Evolutionary conservation across 1,284 basidiomycete species (phyloP).

Genomic region (Peniophora sp.): DNA sequence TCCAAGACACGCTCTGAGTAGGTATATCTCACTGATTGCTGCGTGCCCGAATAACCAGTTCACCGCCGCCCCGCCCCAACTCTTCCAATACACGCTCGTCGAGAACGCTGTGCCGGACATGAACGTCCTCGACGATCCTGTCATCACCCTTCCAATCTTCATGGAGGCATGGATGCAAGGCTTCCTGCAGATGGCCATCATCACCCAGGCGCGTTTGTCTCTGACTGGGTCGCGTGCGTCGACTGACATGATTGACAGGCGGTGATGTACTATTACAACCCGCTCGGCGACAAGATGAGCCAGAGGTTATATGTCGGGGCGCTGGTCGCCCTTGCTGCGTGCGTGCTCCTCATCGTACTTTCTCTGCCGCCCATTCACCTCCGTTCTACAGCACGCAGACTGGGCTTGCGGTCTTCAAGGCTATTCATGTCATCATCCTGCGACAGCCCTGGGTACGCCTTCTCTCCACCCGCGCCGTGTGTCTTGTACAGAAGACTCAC

Average conservation of each 20-base stretch:
- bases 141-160: not conserved
- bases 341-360: constrained; percentile 12
- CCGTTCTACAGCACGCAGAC: constrained; percentile 32
- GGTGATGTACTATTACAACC: constrained; percentile 35
- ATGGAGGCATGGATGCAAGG: not conserved
- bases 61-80: too few relatives aligned
- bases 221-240: not conserved
- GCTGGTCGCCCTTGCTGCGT: constrained; percentile 35
- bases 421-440: constrained; percentile 33
- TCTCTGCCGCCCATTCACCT: not conserved
- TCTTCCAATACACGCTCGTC: too few relatives aligned
- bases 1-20: too few relatives aligned
- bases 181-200: not conserved
- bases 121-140: not conserved
- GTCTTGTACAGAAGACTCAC: not conserved
- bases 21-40: too few relatives aligned
- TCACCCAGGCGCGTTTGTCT: not conserved
- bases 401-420: constrained; percentile 37
- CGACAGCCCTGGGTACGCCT: constrained; percentile 30
- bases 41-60: too few relatives aligned
- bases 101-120: too few relatives aligned
- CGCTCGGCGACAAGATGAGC: constrained; percentile 30
- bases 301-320: constrained; percentile 32
- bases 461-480: not conserved
- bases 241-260: constrained; percentile 18